These are phyloP conservation scores for Pseudodiploospora longispora DNA, from an alignment of 2,329 filamentous ascomycete genomes.

Conservation along the genomic window DNA sequence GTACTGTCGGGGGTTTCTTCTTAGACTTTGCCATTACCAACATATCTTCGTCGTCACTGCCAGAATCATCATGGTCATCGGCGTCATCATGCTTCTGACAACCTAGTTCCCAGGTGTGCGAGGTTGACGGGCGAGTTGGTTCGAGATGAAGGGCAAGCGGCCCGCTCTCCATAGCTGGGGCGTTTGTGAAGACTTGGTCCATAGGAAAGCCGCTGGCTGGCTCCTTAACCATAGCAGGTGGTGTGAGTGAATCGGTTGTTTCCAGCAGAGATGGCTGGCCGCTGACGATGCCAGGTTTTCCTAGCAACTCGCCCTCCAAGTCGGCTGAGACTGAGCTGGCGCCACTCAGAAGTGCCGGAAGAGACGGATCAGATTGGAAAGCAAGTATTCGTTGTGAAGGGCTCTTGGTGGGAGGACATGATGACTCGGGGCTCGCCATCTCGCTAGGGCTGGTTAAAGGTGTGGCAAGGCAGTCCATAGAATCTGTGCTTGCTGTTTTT, in stretches of 20 bases:
- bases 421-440: slow-evolving; percentile 39
- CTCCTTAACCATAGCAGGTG: slow-evolving; percentile 43
- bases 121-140: slow-evolving; percentile 4
- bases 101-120: slow-evolving; percentile 2
- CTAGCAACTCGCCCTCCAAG: slow-evolving; percentile 51
- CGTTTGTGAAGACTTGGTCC: slow-evolving; percentile 28
- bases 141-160: slow-evolving; percentile 22
- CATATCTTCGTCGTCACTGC: slow-evolving; percentile 47
- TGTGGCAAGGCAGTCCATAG: slow-evolving; percentile 39
- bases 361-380: slow-evolving; percentile 56
- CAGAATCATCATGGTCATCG: slow-evolving; percentile 41
- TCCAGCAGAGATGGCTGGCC: slow-evolving; percentile 37
- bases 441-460: slow-evolving; percentile 50
- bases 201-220: slow-evolving; percentile 38
- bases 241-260: slow-evolving; percentile 46
- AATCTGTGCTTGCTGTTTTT: slow-evolving; percentile 45
- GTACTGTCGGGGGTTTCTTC: slow-evolving; percentile 28
- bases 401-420: slow-evolving; percentile 31
- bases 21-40: slow-evolving; percentile 42
- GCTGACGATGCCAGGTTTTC: slow-evolving; percentile 38
- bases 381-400: slow-evolving; percentile 39
- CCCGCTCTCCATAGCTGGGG: slow-evolving; percentile 24
- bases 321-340: slow-evolving; percentile 58
- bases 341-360: slow-evolving; percentile 55
- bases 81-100: slow-evolving; percentile 14